Conservation (phyloP, 306 rosid genomes). For the Quercus dentata region DNA sequence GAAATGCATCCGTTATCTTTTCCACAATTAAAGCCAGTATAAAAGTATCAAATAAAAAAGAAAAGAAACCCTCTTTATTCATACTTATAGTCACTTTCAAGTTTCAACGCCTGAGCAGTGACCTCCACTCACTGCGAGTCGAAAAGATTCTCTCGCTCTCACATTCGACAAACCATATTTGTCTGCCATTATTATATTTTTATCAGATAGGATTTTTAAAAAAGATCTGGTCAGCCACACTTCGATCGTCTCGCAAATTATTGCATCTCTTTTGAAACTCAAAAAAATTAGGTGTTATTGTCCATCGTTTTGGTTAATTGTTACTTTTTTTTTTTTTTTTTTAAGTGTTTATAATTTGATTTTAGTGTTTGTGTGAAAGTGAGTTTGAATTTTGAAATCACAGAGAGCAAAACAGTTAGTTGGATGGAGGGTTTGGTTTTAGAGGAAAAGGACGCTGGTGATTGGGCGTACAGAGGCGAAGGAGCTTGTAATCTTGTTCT, state of each 20-base stretch:
- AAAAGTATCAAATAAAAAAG: too few species aligned
- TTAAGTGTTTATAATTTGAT: too few species aligned
- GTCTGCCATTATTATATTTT: too few species aligned
- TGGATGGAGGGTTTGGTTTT: slow-evolving; percentile 51
- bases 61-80: too few species aligned
- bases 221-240: background rate
- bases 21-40: too few species aligned
- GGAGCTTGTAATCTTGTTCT: slow-evolving; percentile 94
- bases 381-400: background rate
- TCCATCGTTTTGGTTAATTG: too few species aligned
- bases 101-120: too few species aligned
- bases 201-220: background rate
- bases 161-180: background rate
- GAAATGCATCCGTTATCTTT: too few species aligned
- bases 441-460: slow-evolving; percentile 46
- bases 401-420: slow-evolving; percentile 10
- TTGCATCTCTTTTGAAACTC: too few species aligned
- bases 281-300: background rate
- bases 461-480: slow-evolving; percentile 92
- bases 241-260: background rate
- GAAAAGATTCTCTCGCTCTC: background rate
- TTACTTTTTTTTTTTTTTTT: background rate
- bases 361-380: too few species aligned
- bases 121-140: too few species aligned
- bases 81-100: too few species aligned